Evolutionary conservation across 2,329 filamentous ascomycete genomes (phyloP), one percentile per base, ranked within the genome.

Genomic region (Ophiostoma australiae): DNA sequence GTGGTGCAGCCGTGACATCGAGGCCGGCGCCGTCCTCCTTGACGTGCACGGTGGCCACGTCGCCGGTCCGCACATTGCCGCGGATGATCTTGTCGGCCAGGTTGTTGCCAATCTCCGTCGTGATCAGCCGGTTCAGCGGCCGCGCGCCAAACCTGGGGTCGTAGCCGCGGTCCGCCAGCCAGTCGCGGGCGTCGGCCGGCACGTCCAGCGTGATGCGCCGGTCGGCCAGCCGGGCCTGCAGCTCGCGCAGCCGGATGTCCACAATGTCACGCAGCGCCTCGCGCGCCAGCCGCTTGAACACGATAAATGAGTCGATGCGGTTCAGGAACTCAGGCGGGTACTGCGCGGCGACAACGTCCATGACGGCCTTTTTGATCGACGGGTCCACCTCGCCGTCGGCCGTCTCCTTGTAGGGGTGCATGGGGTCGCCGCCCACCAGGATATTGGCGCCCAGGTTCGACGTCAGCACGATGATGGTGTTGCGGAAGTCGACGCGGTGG

Each of bases 251-350:
- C 41, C 95, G 88, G 74, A 98, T 97, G 77, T 98, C 93, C 68
- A 97, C 93, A 74, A 98, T 98, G 77, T 97, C 94, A 39, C 93
- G 86, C 71, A 98, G 85, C 20, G 94, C 94, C 23, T 85, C 83
- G 39, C 85, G 86, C 0, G 92, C 92, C 1, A 98, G 86, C 10
- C 94, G 88, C 81, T 94, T 94, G 85, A 98, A 98, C 77, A 98
- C 83, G 79, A 98, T 97, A 82, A 98, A 97, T 73, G 96, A 94
- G 80, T 98, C 94, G 73, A 98, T 93, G 27, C 95, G 88, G 82
- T 99, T 98, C 74, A 98, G 86, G 84, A 98, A 99, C 79, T 98
- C 95, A 3, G 95, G 95, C 5, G 94, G 89, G 78, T 97, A 90
- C 69, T 82, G 84, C 10, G 84, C 80, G 23, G 90, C 84, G 0